Evolutionary conservation across 257 asterid species (phyloP).

Genomic region (Solanum paucissectum): DNA sequence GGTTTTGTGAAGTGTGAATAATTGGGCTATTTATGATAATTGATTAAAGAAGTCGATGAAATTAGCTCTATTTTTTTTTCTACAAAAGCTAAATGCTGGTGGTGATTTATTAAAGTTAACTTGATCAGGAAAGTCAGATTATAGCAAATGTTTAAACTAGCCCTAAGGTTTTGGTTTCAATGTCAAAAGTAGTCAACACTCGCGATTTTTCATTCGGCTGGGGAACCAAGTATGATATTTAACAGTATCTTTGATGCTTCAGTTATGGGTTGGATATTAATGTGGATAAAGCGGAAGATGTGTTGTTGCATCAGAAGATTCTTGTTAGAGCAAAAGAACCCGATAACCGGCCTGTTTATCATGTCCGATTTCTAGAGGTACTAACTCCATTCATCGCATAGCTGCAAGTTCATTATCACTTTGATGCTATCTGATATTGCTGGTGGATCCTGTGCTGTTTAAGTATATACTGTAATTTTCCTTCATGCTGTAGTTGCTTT

Average conservation of each 20-base stretch:
- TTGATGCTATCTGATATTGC: not conserved
- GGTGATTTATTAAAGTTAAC: not conserved
- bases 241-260: not conserved
- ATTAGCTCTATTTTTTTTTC: not conserved
- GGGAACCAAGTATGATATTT: not conserved
- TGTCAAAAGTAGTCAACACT: not conserved
- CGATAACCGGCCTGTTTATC: constrained; percentile 62
- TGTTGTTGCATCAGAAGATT: constrained; percentile 70
- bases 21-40: not conserved
- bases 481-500: not conserved
- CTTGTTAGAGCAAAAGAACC: constrained; percentile 75
- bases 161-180: not conserved
- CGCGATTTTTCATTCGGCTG: not conserved
- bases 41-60: not conserved
- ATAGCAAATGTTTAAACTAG: not conserved
- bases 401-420: not conserved
- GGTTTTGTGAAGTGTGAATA: not conserved
- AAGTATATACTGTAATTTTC: not conserved
- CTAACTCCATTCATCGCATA: not conserved
- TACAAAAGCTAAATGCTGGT: not conserved
- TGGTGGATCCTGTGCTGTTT: not conserved
- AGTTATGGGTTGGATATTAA: constrained; percentile 79
- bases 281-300: constrained; percentile 84
- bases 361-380: constrained; percentile 76
- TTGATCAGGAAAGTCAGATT: not conserved